A percentile compares a stretch with the other conserved stretches of the same genome.
Evolutionary conservation across 805 yeast species (phyloP).

Genomic region (Nakazawaea laoshanensis): DNA sequence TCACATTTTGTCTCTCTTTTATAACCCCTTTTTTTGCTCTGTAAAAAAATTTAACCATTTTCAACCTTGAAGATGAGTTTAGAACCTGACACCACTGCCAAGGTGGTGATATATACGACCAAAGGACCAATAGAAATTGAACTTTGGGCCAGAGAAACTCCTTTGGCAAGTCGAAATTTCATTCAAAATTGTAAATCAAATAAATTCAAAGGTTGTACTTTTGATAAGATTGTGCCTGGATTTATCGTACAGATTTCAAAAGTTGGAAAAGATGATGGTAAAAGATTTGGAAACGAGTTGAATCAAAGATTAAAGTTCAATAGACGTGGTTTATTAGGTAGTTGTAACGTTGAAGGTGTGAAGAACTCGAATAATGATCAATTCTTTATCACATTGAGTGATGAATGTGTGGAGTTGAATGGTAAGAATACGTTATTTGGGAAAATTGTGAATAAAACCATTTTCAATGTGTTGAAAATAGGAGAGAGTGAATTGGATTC

Average conservation of each 20-base stretch:
- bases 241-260: conserved; percentile 11
- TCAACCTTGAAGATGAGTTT: no score
- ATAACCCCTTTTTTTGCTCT: no score
- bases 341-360: conserved; percentile 25
- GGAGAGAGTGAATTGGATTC: conserved; percentile 35
- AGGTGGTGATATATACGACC: conserved; percentile 44
- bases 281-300: conserved; percentile 30
- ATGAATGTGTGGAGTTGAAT: conserved; percentile 34
- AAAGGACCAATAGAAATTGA: conserved; percentile 55
- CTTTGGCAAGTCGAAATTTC: conserved; percentile 37
- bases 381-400: conserved; percentile 36
- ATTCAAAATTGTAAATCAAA: conserved; percentile 39
- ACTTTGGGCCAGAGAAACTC: conserved; percentile 64
- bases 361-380: conserved; percentile 25
- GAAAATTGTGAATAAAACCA: conserved; percentile 44
- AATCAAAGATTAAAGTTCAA: conserved; percentile 42
- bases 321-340: conserved; percentile 48
- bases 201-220: conserved; percentile 29
- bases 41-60: no score
- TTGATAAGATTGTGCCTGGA: conserved; percentile 29
- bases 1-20: no score
- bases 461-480: conserved; percentile 43
- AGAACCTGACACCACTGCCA: conserved; percentile 56
- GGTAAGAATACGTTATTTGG: conserved; percentile 45
- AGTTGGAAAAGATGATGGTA: conserved; percentile 7